Percentiles rank a stretch among this genome's conserved stretches.
Evolutionary conservation across 208 protist species (phyloP).

Genomic region (Crithidia mellificae): DNA sequence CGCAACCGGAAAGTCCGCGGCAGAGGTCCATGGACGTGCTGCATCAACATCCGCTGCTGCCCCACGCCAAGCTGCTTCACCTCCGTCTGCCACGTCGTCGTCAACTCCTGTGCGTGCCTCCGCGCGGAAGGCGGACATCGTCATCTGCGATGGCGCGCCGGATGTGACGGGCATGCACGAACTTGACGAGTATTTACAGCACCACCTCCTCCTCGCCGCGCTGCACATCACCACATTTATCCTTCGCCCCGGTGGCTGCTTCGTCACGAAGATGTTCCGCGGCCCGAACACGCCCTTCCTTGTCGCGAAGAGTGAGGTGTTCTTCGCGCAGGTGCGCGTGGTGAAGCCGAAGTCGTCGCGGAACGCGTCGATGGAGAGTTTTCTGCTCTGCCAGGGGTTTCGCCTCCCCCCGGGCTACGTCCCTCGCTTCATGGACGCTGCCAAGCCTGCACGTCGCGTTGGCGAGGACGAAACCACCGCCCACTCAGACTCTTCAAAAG

Average conservation of each 20-base stretch:
- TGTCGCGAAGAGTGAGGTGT: slow-evolving; percentile 94
- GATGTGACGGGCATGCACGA: slow-evolving; percentile 99
- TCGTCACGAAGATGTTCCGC: slow-evolving; percentile 99
- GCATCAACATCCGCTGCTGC: neutral
- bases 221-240: slow-evolving; percentile 98
- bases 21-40: no score
- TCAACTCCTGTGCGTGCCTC: neutral
- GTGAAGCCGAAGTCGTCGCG: slow-evolving; percentile 97
- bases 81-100: neutral
- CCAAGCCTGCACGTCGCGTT: neutral
- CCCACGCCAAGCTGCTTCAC: neutral
- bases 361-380: slow-evolving; percentile 96
- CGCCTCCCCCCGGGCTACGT: slow-evolving; percentile 84
- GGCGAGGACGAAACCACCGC: neutral
- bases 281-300: slow-evolving; percentile 94
- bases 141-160: slow-evolving; percentile 99
- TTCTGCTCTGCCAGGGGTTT: slow-evolving; percentile 95
- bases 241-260: slow-evolving; percentile 91
- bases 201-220: slow-evolving; percentile 97
- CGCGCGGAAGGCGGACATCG: slow-evolving; percentile 93
- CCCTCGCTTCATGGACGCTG: slow-evolving; percentile 41
- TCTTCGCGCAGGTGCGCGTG: slow-evolving; percentile 95
- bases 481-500: no score
- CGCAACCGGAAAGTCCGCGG: no score
- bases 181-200: slow-evolving; percentile 99